phyloP scores from a whole-genome alignment of 331 rosid genomes.

The Pyrus hybrid region DNA sequence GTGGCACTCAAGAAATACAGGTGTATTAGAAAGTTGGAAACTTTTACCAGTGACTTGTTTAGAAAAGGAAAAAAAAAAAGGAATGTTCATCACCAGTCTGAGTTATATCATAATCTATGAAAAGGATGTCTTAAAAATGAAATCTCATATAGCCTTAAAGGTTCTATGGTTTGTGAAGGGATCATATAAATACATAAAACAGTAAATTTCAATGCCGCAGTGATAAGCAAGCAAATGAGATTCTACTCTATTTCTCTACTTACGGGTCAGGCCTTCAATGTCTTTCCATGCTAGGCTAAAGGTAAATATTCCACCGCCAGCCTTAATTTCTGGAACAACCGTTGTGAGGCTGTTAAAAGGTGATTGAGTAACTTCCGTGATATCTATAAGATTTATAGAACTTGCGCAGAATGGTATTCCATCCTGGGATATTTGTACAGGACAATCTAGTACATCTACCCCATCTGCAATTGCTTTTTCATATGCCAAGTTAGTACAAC shows the following conservation, averaged over 20 bases:
- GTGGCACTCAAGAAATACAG: background rate
- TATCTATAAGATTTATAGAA: constrained; percentile 68
- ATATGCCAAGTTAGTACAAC: constrained; percentile 70
- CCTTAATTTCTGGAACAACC: constrained; percentile 38
- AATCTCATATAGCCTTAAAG: background rate
- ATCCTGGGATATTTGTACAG: constrained; percentile 83
- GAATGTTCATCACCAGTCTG: background rate
- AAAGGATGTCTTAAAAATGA: background rate
- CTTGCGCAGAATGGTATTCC: constrained; percentile 71
- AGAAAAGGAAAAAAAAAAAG: background rate
- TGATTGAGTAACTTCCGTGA: constrained; percentile 54
- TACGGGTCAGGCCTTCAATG: constrained; percentile 53
- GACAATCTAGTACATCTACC: constrained; percentile 84
- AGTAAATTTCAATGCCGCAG: background rate
- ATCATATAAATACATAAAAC: background rate
- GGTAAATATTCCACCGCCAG: constrained; percentile 60
- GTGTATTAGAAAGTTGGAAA: background rate
- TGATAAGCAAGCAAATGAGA: constrained; percentile 2
- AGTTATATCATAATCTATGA: background rate
- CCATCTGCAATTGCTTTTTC: constrained; percentile 55
- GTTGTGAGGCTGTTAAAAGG: constrained; percentile 19
- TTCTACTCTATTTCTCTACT: constrained; percentile 26
- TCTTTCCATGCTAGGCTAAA: constrained; percentile 60
- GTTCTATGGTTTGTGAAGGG: background rate
- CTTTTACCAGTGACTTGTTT: background rate